Evolutionary conservation across 2,329 filamentous ascomycete species (phyloP).

Genomic region (Trichoderma sp.): DNA sequence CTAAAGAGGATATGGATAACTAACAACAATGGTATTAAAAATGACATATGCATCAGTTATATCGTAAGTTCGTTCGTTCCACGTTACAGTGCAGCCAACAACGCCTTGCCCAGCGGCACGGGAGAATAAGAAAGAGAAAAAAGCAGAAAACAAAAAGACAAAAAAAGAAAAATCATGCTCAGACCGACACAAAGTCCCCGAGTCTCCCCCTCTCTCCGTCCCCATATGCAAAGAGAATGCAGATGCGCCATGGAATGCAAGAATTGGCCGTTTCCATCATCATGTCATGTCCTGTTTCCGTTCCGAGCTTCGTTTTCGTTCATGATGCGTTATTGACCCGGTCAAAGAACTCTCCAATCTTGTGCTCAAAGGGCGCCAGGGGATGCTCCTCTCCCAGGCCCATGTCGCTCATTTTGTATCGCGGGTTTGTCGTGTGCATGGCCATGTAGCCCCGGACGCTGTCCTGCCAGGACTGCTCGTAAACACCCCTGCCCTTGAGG

Average conservation of each 20-base stretch:
- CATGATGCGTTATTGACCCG: background rate
- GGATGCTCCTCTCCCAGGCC: conserved; percentile 8
- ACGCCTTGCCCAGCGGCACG: background rate
- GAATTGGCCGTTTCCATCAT: background rate
- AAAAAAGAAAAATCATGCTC: background rate
- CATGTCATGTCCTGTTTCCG: too few species aligned
- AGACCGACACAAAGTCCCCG: too few species aligned
- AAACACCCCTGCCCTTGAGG: conserved; percentile 16
- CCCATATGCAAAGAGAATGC: background rate
- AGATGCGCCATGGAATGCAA: conserved; percentile 14
- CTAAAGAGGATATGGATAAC: too few species aligned
- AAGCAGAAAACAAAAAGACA: background rate
- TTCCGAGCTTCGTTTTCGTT: background rate
- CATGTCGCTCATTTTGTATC: conserved; percentile 1
- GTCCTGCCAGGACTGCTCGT: conserved; percentile 8
- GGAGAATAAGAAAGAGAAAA: background rate
- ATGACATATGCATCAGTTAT: background rate
- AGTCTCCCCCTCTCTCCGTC: background rate
- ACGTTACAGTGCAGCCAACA: background rate
- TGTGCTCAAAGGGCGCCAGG: conserved; percentile 14
- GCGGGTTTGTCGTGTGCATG: conserved; percentile 18
- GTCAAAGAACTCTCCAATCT: conserved; percentile 20
- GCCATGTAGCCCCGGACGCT: conserved; percentile 14
- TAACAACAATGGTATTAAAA: background rate
- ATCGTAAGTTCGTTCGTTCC: background rate